These are phyloP conservation scores for Carex kokanica DNA, from an alignment of 176 grass and related monocot genomes.

Conservation along the genomic window DNA sequence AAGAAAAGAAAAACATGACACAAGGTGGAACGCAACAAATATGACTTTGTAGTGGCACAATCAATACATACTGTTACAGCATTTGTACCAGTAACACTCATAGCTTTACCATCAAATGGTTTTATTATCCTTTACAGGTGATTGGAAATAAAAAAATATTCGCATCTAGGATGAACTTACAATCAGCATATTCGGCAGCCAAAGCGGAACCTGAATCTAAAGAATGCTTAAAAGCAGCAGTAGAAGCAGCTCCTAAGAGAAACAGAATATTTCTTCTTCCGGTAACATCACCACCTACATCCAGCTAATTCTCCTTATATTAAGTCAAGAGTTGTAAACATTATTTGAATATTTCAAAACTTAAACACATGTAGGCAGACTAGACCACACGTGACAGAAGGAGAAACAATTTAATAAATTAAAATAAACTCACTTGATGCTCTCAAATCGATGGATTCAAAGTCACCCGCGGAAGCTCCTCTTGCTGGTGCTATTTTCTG, in stretches of 20 bases:
- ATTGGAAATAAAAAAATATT: neutral
- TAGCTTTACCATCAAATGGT: neutral
- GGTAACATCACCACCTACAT: conserved; percentile 31
- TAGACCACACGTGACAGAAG: neutral
- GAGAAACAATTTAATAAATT: neutral
- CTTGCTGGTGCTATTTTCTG: neutral
- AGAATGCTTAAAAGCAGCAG: conserved; percentile 35
- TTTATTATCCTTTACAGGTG: neutral
- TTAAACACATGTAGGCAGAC: neutral
- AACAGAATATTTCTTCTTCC: conserved; percentile 60
- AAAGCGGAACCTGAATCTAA: conserved; percentile 37
- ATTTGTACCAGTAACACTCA: neutral
- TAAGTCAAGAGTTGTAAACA: conserved; percentile 1
- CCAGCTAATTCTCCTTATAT: conserved; percentile 16
- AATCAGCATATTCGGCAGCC: conserved; percentile 77
- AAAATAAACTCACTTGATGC: conserved; percentile 18
- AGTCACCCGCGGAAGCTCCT: neutral
- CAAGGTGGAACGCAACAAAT: neutral
- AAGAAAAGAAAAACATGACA: neutral
- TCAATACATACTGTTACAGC: neutral
- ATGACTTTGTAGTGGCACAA: neutral
- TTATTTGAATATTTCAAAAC: conserved; percentile 4
- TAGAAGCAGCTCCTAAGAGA: conserved; percentile 49
- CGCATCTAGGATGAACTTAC: conserved; percentile 38
- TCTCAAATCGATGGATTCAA: neutral